Conservation (phyloP, 768 basidiomycete genomes). For the Boletus subparvulus region DNA sequence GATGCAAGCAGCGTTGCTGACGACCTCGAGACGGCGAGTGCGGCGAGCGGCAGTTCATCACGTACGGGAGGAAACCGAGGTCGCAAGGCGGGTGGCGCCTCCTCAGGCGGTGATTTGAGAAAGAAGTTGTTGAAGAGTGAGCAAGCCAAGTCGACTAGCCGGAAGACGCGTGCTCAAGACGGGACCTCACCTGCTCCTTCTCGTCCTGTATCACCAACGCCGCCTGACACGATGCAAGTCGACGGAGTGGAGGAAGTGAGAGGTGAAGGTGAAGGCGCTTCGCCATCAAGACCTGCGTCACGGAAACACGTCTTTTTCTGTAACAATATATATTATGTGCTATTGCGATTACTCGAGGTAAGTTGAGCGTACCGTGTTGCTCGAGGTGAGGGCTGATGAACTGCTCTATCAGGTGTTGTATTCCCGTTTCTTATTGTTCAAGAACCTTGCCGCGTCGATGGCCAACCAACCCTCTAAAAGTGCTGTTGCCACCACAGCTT, state of each 20-base stretch:
- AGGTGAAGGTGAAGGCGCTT: conserved; percentile 6
- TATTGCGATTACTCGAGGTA: conserved; percentile 87
- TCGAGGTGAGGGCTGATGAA: conserved; percentile 1
- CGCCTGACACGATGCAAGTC: conserved; percentile 42
- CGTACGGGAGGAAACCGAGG: conserved; percentile 40
- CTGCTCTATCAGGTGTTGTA: conserved; percentile 63
- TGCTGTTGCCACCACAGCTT: conserved; percentile 5
- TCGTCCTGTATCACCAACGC: conserved; percentile 60
- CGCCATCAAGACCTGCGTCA: conserved; percentile 35
- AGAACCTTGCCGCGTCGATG: conserved; percentile 57
- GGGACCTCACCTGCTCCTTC: conserved; percentile 56
- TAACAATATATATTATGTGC: conserved; percentile 84
- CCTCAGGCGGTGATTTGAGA: conserved; percentile 60
- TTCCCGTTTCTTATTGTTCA: conserved; percentile 77
- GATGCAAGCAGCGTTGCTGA: conserved; percentile 35
- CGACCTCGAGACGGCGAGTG: conserved; percentile 38
- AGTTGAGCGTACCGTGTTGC: conserved; percentile 20
- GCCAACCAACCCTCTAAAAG: conserved; percentile 28
- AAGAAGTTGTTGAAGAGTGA: conserved; percentile 83
- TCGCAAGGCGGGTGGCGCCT: conserved; percentile 40
- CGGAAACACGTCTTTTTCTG: conserved; percentile 74
- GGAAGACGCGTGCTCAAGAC: conserved; percentile 58
- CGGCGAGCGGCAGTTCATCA: conserved; percentile 26
- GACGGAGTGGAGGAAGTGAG: conserved; percentile 33
- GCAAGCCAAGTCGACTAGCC: conserved; percentile 67